Base-by-base conservation (phyloP, 306 rosid genomes). In the Sechiopsis laciniata region DNA sequence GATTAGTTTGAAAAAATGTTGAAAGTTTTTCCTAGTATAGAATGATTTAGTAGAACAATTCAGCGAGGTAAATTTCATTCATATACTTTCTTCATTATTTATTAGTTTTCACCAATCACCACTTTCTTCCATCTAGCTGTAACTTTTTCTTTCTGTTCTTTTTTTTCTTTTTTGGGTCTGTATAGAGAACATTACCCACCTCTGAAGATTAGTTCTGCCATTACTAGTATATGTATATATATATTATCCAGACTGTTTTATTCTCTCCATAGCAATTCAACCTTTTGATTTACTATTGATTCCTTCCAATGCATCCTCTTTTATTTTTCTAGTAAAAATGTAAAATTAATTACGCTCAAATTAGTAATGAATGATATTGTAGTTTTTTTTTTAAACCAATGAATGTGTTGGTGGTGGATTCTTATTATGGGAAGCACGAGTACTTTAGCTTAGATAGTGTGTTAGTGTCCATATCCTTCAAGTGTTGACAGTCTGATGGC, bases 151-250 rank as follows among this genome's bases (percentile, higher is more conserved):
- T 8, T 64, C n/a, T 29, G 6, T 21, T 20, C 12, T 46, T 21
- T 45, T 20, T 20, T 46, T 21, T 45, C 37, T 19, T 67, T 6
- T 14, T 48, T 29, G 45, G 45, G 45, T 48, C 37, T 46, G 45
- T 37, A 8, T 50, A 69, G 37, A 69, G 16, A 69, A 22, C 4
- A 14, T 15, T 22, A 7, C 73, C 45, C 4, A 46, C 11, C 45
- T 69, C 56, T 10, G 73, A 24, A 69, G 45, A 68, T 68, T 56
- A 14, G 22, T 24, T 68, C 21, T 64, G 29, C 72, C 53, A 46
- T 46, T 67, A 46, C 19, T 13, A 13, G 16, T 68, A 5, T 26
- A 32, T 1, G 37, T 32, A 32, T 42, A 0, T 37, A 5, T 37
- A 0, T 1, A 0, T 5, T 37, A 37, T 37, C 37, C 40, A 45